A percentile compares a stretch with the other conserved stretches of the same genome.
Conservation (phyloP, 495 filamentous ascomycete species). For the Penicillium lividum region DNA sequence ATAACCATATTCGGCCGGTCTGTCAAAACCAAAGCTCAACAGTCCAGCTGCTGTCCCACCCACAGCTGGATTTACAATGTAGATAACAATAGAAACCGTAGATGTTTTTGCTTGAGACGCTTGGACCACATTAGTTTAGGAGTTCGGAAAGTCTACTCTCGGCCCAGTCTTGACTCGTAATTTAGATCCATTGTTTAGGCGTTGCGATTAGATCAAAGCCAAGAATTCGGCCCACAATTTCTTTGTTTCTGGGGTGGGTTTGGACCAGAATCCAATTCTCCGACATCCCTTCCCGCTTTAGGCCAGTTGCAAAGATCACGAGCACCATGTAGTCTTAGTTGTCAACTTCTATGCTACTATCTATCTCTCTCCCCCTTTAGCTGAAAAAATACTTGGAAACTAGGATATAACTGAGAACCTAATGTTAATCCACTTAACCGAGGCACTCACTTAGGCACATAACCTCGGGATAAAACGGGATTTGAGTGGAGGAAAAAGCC, state of each 20-base stretch:
- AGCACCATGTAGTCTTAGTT: slow-evolving; percentile 24
- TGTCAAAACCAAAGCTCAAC: slow-evolving; percentile 11
- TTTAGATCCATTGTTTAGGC: background rate
- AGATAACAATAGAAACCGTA: slow-evolving; percentile 4
- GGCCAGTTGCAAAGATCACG: slow-evolving; percentile 27
- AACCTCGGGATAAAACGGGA: slow-evolving; percentile 31
- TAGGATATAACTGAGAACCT: background rate
- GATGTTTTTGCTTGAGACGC: background rate
- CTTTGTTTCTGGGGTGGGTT: slow-evolving; percentile 1
- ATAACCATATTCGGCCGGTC: slow-evolving; percentile 4
- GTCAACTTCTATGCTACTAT: background rate
- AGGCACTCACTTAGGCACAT: slow-evolving; percentile 5
- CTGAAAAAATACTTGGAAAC: background rate
- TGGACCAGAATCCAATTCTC: slow-evolving; percentile 25
- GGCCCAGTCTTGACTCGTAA: background rate
- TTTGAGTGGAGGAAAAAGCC: background rate
- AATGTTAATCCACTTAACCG: slow-evolving; percentile 17
- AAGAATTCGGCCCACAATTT: slow-evolving; percentile 4
- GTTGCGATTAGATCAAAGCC: slow-evolving; percentile 7
- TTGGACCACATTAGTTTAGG: background rate
- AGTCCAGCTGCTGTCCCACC: slow-evolving; percentile 20
- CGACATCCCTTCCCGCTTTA: slow-evolving; percentile 16
- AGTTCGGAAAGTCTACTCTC: background rate
- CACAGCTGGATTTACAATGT: slow-evolving; percentile 21
- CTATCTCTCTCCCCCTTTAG: too few species aligned